phyloP scores from a whole-genome alignment of 352 stramenopile genomes.

The Globisporangium spinosum region DNA sequence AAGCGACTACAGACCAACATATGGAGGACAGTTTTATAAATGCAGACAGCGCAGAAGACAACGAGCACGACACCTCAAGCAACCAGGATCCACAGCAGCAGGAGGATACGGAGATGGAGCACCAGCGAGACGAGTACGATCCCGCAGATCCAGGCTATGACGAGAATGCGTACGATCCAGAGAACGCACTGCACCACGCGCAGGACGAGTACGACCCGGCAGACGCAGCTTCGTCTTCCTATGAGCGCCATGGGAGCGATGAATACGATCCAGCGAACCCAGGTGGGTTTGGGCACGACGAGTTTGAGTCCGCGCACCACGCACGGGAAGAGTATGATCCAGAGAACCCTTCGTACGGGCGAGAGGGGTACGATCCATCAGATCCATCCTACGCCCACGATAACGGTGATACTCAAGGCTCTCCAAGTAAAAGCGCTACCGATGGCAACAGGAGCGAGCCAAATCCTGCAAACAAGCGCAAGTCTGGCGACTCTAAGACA shows the following conservation, averaged over 20 bases:
- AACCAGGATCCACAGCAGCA: conserved; percentile 2
- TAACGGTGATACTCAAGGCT: not conserved
- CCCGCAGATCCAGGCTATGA: conserved; percentile 17
- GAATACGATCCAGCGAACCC: conserved; percentile 29
- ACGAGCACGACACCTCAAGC: not conserved
- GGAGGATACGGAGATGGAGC: not conserved
- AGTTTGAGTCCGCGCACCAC: conserved; percentile 15
- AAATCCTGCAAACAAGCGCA: conserved; percentile 2
- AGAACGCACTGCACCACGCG: conserved; percentile 17
- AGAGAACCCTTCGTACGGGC: conserved; percentile 30
- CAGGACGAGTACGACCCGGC: conserved; percentile 33
- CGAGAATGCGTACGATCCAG: conserved; percentile 24
- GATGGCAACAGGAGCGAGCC: not conserved
- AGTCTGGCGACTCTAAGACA: conserved; percentile 2
- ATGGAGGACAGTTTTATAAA: not conserved
- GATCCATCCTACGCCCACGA: conserved; percentile 9
- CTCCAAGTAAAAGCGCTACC: not conserved
- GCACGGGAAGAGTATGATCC: conserved; percentile 40
- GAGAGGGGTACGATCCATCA: conserved; percentile 8
- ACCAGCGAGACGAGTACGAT: conserved; percentile 27
- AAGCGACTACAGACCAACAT: not conserved
- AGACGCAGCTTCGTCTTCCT: conserved; percentile 1
- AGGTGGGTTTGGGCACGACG: not conserved
- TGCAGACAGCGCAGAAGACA: not conserved
- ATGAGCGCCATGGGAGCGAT: conserved; percentile 13